Conservation (phyloP, 2,329 filamentous ascomycete genomes). For the Talaromyces sp. region DNA sequence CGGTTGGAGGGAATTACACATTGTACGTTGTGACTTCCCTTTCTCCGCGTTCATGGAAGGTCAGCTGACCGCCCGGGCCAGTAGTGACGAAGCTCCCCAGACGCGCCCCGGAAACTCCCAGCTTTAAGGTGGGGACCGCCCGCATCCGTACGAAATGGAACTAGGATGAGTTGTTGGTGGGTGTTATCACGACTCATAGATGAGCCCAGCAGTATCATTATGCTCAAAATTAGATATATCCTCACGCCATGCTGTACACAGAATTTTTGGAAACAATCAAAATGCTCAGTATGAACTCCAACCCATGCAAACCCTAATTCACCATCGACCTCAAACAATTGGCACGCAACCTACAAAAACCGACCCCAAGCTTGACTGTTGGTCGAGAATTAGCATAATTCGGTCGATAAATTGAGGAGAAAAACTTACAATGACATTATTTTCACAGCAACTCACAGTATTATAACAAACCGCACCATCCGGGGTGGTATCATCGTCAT, state of each 20-base stretch:
- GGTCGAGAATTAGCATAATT: not conserved
- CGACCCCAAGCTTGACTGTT: not conserved
- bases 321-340: not conserved
- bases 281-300: slow-evolving; percentile 9
- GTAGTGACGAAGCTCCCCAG: not conserved
- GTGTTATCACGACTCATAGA: not conserved
- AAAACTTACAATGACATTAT: slow-evolving; percentile 10
- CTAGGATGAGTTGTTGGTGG: not conserved
- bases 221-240: not conserved
- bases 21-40: not conserved
- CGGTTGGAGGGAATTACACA: not conserved
- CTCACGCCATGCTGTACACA: not conserved
- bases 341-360: slow-evolving; percentile 8
- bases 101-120: not conserved
- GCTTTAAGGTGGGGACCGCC: not conserved
- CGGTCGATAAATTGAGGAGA: not conserved
- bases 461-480: slow-evolving; percentile 9
- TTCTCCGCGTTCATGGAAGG: not conserved
- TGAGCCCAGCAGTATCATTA: not conserved
- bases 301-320: not conserved
- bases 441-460: slow-evolving; percentile 15
- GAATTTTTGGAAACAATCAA: not conserved
- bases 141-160: not conserved
- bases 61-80: not conserved
- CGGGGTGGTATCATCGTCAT: not conserved